Evolutionary conservation across 768 basidiomycete species (phyloP), one percentile per base, ranked within the genome.

Genomic region (Austroboletus eburneus): DNA sequence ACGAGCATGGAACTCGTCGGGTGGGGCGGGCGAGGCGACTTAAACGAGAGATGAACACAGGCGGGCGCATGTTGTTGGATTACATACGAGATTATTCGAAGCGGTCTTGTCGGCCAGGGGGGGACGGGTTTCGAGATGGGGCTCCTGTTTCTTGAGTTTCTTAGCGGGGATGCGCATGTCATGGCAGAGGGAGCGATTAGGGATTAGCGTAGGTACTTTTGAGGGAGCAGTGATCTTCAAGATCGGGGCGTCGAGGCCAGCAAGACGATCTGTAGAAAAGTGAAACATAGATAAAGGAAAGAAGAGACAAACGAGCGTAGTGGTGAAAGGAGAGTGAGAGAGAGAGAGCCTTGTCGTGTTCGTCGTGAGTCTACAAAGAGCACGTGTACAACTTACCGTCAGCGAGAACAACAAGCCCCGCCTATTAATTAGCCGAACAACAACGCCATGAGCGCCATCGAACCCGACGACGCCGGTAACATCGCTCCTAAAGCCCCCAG

Each of bases 381-480:
- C 42, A 43, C 44, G 38, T 39, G 56, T 40, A 35, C 27, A 6
- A 27, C 27, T 27, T 27, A 27, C 5, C 45, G 48, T 50, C 41
- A 61, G 54, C 47, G 45, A 50, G 37, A 27, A 55, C 42, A 39
- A 44, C 24, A 23, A 45, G 20, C 16, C 4, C n/a, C n/a, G n/a
- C n/a, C n/a, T n/a, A n/a, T n/a, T n/a, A n/a, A n/a, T n/a, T 42
- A 46, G 23, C 49, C 48, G 47, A 48, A 23, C 25, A 30, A 9
- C n/a, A n/a, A n/a, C n/a, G n/a, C n/a, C 38, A 85, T 85, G 83
- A 80, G 85, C 48, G 88, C 87, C 27, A 95, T 95, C 46, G 92
- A 94, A 64, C 81, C 92, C 24, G 92, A 95, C 65, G 91, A 91
- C 35, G 72, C 30, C 37, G 62, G 70, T 45, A 57, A 57, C 35